These are phyloP conservation scores for Isabelozyma pseudorhagii DNA, from an alignment of 805 yeast genomes.

Conservation along the genomic window DNA sequence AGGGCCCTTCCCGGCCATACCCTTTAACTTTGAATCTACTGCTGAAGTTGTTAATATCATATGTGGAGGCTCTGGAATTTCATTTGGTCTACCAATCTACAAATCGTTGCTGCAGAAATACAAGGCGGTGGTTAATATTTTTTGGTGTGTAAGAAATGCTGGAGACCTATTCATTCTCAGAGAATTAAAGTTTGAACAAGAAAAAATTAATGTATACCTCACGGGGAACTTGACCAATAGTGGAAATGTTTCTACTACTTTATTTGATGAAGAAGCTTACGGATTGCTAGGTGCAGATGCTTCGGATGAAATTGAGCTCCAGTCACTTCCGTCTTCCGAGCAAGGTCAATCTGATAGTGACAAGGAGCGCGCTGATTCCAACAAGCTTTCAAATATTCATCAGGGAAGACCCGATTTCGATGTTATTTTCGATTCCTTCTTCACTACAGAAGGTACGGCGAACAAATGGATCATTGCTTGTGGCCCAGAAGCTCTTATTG, in stretches of 20 bases:
- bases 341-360: background rate
- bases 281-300: constrained; percentile 17
- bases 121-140: constrained; percentile 29
- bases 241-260: background rate
- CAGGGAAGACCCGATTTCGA: constrained; percentile 42
- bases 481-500: constrained; percentile 50
- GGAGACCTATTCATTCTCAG: constrained; percentile 47
- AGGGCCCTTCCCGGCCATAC: constrained; percentile 43
- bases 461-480: constrained; percentile 56
- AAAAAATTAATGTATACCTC: constrained; percentile 36
- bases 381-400: constrained; percentile 14
- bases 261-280: constrained; percentile 12
- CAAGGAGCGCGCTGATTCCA: background rate
- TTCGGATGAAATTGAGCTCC: constrained; percentile 18
- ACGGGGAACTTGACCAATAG: constrained; percentile 19
- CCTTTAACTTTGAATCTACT: constrained; percentile 41
- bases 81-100: constrained; percentile 56
- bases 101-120: constrained; percentile 30
- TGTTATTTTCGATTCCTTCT: constrained; percentile 22
- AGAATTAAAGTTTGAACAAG: constrained; percentile 24
- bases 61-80: constrained; percentile 75
- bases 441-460: constrained; percentile 26
- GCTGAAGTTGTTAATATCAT: constrained; percentile 52
- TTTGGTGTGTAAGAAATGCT: constrained; percentile 53
- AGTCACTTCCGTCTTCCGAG: constrained; percentile 13